Percentiles rank a stretch among this genome's conserved stretches.
Evolutionary conservation across 2,329 filamentous ascomycete species (phyloP).

Genomic region (Cordyceps pruinosa): DNA sequence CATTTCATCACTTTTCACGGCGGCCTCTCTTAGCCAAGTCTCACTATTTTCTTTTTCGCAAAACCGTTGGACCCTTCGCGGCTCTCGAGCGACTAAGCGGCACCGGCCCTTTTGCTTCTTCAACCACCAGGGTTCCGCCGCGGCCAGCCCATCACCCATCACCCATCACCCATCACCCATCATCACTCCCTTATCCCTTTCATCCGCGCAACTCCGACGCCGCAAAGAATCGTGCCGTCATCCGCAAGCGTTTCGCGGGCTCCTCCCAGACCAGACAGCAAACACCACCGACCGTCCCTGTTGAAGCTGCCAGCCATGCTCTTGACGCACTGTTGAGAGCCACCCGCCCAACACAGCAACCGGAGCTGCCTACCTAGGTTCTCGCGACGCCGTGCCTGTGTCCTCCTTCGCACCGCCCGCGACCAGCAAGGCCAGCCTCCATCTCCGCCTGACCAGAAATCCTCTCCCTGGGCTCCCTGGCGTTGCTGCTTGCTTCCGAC

Average conservation of each 20-base stretch:
- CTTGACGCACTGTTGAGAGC: slow-evolving; percentile 8
- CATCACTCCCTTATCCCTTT: slow-evolving; percentile 1
- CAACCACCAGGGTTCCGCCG: neutral
- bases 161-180: too few relatives aligned
- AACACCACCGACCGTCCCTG: neutral
- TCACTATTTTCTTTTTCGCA: neutral
- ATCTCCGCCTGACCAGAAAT: neutral
- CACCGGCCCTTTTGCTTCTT: neutral
- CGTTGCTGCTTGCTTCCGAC: neutral
- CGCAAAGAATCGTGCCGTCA: neutral
- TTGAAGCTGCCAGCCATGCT: slow-evolving; percentile 5
- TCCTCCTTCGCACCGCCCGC: neutral
- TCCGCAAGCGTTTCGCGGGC: neutral
- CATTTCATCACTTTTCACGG: neutral
- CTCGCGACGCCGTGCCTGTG: neutral
- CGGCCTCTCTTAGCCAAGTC: neutral
- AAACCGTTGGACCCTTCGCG: neutral
- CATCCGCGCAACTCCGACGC: slow-evolving; percentile 9
- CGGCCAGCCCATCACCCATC: too few relatives aligned
- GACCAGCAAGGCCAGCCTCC: neutral
- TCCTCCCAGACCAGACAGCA: neutral
- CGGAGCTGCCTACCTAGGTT: neutral
- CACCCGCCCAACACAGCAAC: neutral
- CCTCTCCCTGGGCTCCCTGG: neutral
- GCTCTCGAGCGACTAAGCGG: neutral